Conservation (phyloP, 2,329 filamentous ascomycete genomes). For the Pyrenochaeta sp. region DNA sequence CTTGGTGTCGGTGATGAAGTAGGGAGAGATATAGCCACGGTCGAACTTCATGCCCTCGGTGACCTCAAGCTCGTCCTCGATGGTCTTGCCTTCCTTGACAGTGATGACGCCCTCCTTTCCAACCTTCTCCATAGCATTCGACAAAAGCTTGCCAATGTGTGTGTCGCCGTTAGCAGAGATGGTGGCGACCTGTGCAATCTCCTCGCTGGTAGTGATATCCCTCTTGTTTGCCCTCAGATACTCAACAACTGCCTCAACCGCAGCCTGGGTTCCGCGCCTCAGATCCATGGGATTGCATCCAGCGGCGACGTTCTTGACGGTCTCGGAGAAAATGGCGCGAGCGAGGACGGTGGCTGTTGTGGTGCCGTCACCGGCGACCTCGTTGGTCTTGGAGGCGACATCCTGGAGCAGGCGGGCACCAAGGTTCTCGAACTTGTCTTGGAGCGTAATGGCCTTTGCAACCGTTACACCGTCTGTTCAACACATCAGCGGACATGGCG, state of each 20-base stretch:
- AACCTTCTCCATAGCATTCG: constrained; percentile 99
- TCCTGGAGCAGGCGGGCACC: constrained; percentile 96
- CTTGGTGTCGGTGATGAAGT: constrained; percentile 99
- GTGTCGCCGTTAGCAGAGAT: constrained; percentile 97
- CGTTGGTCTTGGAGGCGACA: constrained; percentile 99
- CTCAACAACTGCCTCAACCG: constrained; percentile 92
- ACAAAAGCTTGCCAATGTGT: constrained; percentile 94
- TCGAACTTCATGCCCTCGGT: constrained; percentile 99
- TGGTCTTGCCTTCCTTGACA: constrained; percentile 99
- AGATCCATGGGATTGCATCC: constrained; percentile 99
- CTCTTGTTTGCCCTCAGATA: constrained; percentile 96
- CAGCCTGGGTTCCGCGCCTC: constrained; percentile 94
- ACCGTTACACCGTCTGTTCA: constrained; percentile 62
- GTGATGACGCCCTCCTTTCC: constrained; percentile 99
- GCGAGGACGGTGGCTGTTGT: constrained; percentile 97
- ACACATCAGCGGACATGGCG: constrained; percentile 21
- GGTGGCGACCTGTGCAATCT: constrained; percentile 97
- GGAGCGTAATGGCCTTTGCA: constrained; percentile 82
- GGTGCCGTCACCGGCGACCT: constrained; percentile 97
- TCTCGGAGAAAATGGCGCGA: constrained; percentile 98
- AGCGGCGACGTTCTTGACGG: constrained; percentile 98
- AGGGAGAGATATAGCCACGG: constrained; percentile 96
- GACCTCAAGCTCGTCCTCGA: constrained; percentile 96
- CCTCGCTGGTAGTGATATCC: constrained; percentile 95
- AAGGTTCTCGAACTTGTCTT: constrained; percentile 99